phyloP scores from a whole-genome alignment of 176 grass and related monocot genomes.

The Juncus effusus region DNA sequence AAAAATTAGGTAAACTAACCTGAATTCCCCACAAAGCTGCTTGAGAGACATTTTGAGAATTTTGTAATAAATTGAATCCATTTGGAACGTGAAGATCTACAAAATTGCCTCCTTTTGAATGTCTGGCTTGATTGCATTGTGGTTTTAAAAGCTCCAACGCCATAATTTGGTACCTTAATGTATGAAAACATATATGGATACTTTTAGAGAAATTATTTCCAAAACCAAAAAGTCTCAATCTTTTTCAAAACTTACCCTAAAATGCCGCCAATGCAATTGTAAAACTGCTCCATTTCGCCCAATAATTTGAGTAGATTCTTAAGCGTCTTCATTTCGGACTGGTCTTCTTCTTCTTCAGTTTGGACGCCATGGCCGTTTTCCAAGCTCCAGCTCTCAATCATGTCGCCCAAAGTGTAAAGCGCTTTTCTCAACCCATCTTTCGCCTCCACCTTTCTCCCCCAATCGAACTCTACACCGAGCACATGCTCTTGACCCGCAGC shows the following conservation, averaged over 20 bases:
- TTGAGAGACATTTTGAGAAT: conserved; percentile 76
- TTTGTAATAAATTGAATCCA: conserved; percentile 78
- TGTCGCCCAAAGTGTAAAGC: conserved; percentile 49
- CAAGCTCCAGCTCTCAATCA: conserved; percentile 74
- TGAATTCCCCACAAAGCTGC: conserved; percentile 93
- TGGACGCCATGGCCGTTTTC: conserved; percentile 25
- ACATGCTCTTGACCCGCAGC: conserved; percentile 86
- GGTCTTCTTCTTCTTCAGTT: conserved; percentile 18
- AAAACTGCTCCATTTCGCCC: conserved; percentile 65
- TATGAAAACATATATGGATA: conserved; percentile 20
- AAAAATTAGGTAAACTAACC: conserved; percentile 43
- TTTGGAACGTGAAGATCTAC: conserved; percentile 75
- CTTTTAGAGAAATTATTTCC: conserved; percentile 4
- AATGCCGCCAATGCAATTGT: conserved; percentile 91
- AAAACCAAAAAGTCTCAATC: neutral
- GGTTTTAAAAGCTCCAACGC: conserved; percentile 58
- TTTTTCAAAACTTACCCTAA: conserved; percentile 58
- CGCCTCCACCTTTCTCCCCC: conserved; percentile 27
- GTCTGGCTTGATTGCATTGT: conserved; percentile 34
- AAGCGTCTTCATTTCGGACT: conserved; percentile 39
- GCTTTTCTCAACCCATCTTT: conserved; percentile 53
- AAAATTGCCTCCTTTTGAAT: conserved; percentile 39
- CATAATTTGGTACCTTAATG: conserved; percentile 77
- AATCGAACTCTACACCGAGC: conserved; percentile 58
- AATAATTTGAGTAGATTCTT: conserved; percentile 65